phyloP scores from a whole-genome alignment of 2,329 filamentous ascomycete species.

The Calonectria henricotiae region DNA sequence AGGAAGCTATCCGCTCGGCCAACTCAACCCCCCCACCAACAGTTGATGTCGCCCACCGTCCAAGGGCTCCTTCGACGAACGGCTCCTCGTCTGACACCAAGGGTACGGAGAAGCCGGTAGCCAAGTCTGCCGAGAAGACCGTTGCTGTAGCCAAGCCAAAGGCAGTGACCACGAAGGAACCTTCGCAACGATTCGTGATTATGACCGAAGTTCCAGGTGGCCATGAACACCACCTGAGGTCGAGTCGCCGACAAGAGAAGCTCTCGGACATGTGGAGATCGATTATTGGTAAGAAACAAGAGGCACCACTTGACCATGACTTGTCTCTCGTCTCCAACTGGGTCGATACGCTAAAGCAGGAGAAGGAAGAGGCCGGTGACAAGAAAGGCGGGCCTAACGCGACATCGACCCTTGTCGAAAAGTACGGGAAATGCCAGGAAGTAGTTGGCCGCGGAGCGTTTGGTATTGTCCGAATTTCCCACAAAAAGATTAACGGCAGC shows the following conservation, averaged over 20 bases:
- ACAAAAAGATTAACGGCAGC: constrained; percentile 89
- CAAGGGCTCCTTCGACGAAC: constrained; percentile 58
- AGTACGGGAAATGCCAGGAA: constrained; percentile 99
- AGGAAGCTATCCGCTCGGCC: constrained; percentile 62
- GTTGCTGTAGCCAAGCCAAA: constrained; percentile 54
- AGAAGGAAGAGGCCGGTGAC: constrained; percentile 88
- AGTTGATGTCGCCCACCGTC: constrained; percentile 55
- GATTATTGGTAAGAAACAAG: constrained; percentile 88
- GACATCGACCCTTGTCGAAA: constrained; percentile 85
- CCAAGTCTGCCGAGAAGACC: constrained; percentile 52
- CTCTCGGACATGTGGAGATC: constrained; percentile 92
- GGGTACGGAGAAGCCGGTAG: constrained; percentile 44
- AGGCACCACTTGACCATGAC: constrained; percentile 81
- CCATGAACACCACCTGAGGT: constrained; percentile 92
- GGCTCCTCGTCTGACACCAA: constrained; percentile 61
- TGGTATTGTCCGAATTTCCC: constrained; percentile 96
- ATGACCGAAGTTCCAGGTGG: constrained; percentile 73
- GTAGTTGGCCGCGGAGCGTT: constrained; percentile 97
- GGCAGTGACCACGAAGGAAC: constrained; percentile 55
- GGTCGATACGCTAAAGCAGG: constrained; percentile 93
- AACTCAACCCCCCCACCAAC: constrained; percentile 57
- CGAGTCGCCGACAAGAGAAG: constrained; percentile 94
- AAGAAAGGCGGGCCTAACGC: constrained; percentile 84
- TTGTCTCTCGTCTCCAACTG: constrained; percentile 95
- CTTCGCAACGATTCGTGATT: constrained; percentile 68